Conservation (phyloP, 2,329 filamentous ascomycete species). For the Aspergillus viridinutans region DNA sequence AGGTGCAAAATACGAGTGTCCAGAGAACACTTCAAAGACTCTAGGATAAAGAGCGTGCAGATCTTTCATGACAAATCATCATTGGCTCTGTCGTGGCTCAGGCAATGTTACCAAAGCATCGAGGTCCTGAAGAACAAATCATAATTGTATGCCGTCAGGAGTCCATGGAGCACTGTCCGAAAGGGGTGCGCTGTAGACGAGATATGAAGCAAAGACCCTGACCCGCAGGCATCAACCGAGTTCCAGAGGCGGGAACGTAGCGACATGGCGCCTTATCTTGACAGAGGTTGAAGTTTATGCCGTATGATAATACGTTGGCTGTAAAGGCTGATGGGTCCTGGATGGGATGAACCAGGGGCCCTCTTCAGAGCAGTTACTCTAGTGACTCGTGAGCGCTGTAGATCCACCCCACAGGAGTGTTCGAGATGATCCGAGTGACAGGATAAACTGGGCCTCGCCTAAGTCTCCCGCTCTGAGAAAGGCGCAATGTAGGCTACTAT, state of each 20-base stretch:
- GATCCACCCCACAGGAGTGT: not conserved
- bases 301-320: not conserved
- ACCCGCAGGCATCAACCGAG: not conserved
- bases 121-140: not conserved
- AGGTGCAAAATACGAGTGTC: not conserved
- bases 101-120: not conserved
- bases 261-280: not conserved
- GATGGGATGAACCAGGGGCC: too few relatives aligned
- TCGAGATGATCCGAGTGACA: conserved; percentile 4
- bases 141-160: not conserved
- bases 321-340: not conserved
- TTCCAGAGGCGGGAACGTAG: not conserved
- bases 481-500: conserved; percentile 22
- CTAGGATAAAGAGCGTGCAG: not conserved
- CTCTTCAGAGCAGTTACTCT: not conserved
- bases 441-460: conserved; percentile 26
- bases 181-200: not conserved
- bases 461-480: conserved; percentile 37
- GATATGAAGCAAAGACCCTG: not conserved
- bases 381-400: too few relatives aligned
- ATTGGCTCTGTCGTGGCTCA: not conserved
- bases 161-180: not conserved
- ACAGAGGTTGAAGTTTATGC: not conserved
- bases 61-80: not conserved
- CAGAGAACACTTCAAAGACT: not conserved